Percentiles rank a stretch among this genome's conserved stretches.
These are phyloP conservation scores for Craterostigma plantagineum DNA, from an alignment of 257 asterid genomes.

Conservation along the genomic window DNA sequence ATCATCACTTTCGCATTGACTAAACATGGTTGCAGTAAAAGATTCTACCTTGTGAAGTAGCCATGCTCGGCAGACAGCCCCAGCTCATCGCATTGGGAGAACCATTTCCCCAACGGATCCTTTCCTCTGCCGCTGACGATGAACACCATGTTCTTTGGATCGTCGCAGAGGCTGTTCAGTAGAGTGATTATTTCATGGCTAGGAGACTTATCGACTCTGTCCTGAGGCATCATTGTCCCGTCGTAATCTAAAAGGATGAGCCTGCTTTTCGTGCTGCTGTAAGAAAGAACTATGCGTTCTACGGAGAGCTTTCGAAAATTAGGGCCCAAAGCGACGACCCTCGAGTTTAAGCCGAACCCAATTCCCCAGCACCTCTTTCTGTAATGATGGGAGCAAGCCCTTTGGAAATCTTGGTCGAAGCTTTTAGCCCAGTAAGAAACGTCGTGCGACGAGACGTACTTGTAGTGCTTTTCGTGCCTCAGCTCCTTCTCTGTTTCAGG, in stretches of 20 bases:
- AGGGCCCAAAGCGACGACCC: conserved; percentile 68
- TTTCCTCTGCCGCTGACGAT: conserved; percentile 83
- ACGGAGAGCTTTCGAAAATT: conserved; percentile 53
- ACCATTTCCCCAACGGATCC: conserved; percentile 59
- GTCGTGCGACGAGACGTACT: conserved; percentile 60
- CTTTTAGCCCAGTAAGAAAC: conserved; percentile 81
- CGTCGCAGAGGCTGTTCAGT: conserved; percentile 42
- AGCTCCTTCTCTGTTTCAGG: conserved; percentile 47
- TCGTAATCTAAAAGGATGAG: conserved; percentile 73
- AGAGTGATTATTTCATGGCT: conserved; percentile 32
- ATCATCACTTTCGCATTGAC: no score
- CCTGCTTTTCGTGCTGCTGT: conserved; percentile 29
- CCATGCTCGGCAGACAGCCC: conserved; percentile 95
- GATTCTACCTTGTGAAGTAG: conserved; percentile 72
- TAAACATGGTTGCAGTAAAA: no score
- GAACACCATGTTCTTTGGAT: conserved; percentile 54
- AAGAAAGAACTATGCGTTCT: conserved; percentile 45
- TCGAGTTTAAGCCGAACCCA: conserved; percentile 50
- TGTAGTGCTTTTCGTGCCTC: conserved; percentile 76
- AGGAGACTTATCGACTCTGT: conserved; percentile 53
- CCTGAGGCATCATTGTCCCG: conserved; percentile 79
- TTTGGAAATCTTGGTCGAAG: conserved; percentile 52
- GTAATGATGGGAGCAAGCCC: conserved; percentile 56
- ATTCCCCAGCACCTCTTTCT: conserved; percentile 81
- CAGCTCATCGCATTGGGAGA: conserved; percentile 43